Percentiles rank a stretch among this genome's conserved stretches.
These are phyloP conservation scores for Pseudogymnoascus sp. DNA, from an alignment of 2,329 filamentous ascomycete genomes.

Conservation along the genomic window DNA sequence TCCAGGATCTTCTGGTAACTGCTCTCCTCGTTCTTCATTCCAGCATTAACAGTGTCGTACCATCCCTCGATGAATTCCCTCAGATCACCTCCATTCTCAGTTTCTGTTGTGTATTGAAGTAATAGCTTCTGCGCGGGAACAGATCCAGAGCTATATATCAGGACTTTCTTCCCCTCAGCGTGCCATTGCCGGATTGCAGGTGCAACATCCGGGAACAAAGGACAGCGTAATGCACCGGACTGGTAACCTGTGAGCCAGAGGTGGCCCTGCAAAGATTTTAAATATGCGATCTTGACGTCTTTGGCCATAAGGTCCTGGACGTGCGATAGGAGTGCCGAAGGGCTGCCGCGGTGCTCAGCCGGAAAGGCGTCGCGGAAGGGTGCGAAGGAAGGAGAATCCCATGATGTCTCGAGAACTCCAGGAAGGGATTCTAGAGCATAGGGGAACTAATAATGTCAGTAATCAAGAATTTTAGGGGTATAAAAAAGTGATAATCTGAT, in stretches of 20 bases:
- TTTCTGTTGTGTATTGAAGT: conserved; percentile 57
- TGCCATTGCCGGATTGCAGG: conserved; percentile 54
- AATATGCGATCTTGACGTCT: conserved; percentile 68
- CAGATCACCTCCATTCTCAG: conserved; percentile 49
- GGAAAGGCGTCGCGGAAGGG: conserved; percentile 68
- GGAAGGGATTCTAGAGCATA: conserved; percentile 65
- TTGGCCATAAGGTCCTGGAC: conserved; percentile 62
- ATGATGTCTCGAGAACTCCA: conserved; percentile 55
- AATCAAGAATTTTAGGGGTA: neutral
- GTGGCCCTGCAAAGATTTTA: conserved; percentile 74
- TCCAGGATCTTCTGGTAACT: conserved; percentile 51
- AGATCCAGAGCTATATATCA: conserved; percentile 78
- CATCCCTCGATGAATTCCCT: conserved; percentile 53
- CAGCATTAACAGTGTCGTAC: conserved; percentile 78
- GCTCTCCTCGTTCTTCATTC: conserved; percentile 57
- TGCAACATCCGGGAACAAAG: conserved; percentile 69
- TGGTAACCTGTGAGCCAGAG: conserved; percentile 71
- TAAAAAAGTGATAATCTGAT: neutral
- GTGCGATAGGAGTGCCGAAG: conserved; percentile 55
- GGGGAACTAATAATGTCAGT: conserved; percentile 53
- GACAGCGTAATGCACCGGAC: conserved; percentile 61
- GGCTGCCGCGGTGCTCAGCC: conserved; percentile 50
- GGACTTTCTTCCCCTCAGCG: conserved; percentile 45
- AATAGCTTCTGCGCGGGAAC: conserved; percentile 74
- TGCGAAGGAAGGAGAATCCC: conserved; percentile 58